Conservation (phyloP, 1,284 basidiomycete species). For the Fomes fomentarius region DNA sequence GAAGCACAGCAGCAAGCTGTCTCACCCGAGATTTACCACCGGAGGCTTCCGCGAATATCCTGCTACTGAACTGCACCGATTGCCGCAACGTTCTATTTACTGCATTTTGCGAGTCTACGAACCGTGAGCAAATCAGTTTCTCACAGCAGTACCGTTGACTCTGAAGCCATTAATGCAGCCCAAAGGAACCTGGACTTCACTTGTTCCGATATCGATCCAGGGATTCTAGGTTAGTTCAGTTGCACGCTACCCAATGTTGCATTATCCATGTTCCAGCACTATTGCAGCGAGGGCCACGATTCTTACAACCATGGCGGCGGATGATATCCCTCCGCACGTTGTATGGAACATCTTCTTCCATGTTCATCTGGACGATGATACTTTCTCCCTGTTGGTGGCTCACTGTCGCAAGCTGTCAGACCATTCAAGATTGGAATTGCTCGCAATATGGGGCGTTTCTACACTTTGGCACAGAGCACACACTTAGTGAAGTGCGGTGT, state of each 20-base stretch:
- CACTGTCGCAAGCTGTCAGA: constrained; percentile 48
- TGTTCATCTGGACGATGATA: not conserved
- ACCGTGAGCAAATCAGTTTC: constrained; percentile 13
- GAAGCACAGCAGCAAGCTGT: constrained; percentile 55
- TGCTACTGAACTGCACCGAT: constrained; percentile 64
- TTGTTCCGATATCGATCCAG: constrained; percentile 61
- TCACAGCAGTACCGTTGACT: constrained; percentile 3
- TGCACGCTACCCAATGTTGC: not conserved
- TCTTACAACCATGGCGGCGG: constrained; percentile 39
- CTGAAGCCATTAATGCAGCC: constrained; percentile 27
- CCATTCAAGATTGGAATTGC: constrained; percentile 45
- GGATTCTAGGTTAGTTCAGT: constrained; percentile 49
- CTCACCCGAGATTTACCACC: constrained; percentile 51
- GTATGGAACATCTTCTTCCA: constrained; percentile 46
- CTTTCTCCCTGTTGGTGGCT: constrained; percentile 52
- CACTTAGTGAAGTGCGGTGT: constrained; percentile 43
- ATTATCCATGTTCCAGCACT: not conserved
- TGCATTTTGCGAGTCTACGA: constrained; percentile 21
- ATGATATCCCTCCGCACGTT: constrained; percentile 21
- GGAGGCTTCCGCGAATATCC: constrained; percentile 47
- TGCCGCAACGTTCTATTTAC: constrained; percentile 61
- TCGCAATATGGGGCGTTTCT: constrained; percentile 44
- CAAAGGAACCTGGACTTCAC: constrained; percentile 54
- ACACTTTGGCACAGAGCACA: constrained; percentile 39
- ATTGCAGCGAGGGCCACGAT: constrained; percentile 44